Evolutionary conservation across 2,329 filamentous ascomycete genomes (phyloP).

Genomic region (Mycosphaerella sp.): DNA sequence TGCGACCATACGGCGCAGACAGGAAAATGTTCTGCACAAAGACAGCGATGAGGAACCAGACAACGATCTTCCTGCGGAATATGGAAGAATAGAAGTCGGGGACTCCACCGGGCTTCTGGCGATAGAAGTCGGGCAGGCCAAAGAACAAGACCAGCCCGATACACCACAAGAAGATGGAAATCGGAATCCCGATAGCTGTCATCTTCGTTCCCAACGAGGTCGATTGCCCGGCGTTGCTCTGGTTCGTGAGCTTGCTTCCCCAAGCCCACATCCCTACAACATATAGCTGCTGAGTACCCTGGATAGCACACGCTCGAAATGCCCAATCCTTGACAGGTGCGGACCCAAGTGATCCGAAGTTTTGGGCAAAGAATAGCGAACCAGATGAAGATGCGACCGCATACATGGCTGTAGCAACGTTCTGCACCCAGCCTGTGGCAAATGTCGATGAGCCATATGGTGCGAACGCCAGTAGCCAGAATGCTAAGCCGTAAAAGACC

Average conservation of each 20-base stretch:
- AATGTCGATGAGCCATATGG: slow-evolving; percentile 44
- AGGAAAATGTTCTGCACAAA: slow-evolving; percentile 63
- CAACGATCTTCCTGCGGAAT: slow-evolving; percentile 56
- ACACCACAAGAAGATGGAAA: slow-evolving; percentile 52
- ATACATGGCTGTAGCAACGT: slow-evolving; percentile 56
- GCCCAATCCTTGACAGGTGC: slow-evolving; percentile 59
- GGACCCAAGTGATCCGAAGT: slow-evolving; percentile 49
- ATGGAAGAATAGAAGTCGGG: slow-evolving; percentile 60
- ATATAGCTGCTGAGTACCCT: slow-evolving; percentile 62
- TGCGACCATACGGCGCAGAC: slow-evolving; percentile 58
- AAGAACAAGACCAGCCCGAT: slow-evolving; percentile 51
- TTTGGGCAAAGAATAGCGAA: slow-evolving; percentile 59
- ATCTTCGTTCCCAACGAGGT: slow-evolving; percentile 25
- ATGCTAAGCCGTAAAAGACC: slow-evolving; percentile 56
- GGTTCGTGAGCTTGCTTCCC: slow-evolving; percentile 51
- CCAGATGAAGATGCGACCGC: slow-evolving; percentile 57
- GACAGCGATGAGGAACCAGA: slow-evolving; percentile 61
- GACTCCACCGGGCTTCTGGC: slow-evolving; percentile 56
- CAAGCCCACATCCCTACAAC: slow-evolving; percentile 61
- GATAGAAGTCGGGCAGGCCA: slow-evolving; percentile 62
- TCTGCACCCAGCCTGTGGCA: slow-evolving; percentile 50
- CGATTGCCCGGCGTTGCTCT: slow-evolving; percentile 39
- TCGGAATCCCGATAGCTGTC: slow-evolving; percentile 51
- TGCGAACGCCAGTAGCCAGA: slow-evolving; percentile 57
- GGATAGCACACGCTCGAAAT: slow-evolving; percentile 59